Conservation (phyloP, 768 basidiomycete species). For the Grammothele lineata region DNA sequence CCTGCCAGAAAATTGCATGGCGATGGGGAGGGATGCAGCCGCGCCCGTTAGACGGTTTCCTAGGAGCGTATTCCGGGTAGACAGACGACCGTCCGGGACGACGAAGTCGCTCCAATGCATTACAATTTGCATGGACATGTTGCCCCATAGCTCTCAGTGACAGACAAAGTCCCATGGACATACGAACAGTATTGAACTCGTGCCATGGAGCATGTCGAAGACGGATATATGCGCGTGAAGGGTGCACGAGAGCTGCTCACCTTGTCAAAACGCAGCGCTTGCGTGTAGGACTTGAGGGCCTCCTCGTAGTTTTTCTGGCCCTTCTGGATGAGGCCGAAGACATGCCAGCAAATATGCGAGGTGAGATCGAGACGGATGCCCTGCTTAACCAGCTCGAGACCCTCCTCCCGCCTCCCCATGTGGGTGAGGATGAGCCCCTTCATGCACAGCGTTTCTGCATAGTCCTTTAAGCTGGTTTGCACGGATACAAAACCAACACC, state of each 20-base stretch:
- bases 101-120: no score
- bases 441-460: slow-evolving; percentile 90
- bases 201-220: no score
- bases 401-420: slow-evolving; percentile 76
- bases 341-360: slow-evolving; percentile 98
- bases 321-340: slow-evolving; percentile 92
- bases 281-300: slow-evolving; percentile 87
- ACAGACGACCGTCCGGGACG: no score
- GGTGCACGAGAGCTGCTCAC: slow-evolving; percentile 34
- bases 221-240: not conserved
- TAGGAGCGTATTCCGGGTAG: no score
- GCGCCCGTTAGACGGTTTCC: no score
- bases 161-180: not conserved
- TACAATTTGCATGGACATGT: no score
- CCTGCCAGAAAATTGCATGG: no score
- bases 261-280: slow-evolving; percentile 86
- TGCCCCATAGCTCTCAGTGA: no score
- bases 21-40: no score
- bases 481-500: no score
- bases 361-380: slow-evolving; percentile 77
- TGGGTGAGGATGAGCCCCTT: slow-evolving; percentile 86
- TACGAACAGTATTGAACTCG: not conserved
- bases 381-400: slow-evolving; percentile 78
- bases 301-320: slow-evolving; percentile 94
- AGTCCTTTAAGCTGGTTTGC: no score